phyloP scores from a whole-genome alignment of 2,329 filamentous ascomycete species.

The Xylaria arbuscula region DNA sequence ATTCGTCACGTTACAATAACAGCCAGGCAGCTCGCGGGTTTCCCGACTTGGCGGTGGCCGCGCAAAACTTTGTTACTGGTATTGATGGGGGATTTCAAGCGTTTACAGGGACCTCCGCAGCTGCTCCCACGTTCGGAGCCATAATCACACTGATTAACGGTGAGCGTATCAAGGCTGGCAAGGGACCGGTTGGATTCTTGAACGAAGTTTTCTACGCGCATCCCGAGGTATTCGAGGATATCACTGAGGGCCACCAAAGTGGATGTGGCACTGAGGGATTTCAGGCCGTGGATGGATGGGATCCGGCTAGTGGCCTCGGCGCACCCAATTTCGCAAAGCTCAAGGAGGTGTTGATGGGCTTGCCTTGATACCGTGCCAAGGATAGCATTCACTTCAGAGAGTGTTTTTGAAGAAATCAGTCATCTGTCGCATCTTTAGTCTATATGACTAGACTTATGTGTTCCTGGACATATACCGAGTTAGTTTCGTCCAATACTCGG shows the following conservation, averaged over 20 bases:
- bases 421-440: too few species aligned
- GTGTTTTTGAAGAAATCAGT: too few species aligned
- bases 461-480: too few species aligned
- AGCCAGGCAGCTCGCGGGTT: conserved; percentile 42
- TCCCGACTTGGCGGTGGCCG: conserved; percentile 46
- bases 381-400: too few species aligned
- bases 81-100: conserved; percentile 37
- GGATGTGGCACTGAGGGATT: conserved; percentile 33
- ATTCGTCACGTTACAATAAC: conserved; percentile 35
- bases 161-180: conserved; percentile 33
- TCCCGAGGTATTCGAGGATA: conserved; percentile 36
- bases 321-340: conserved; percentile 20
- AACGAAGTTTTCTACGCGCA: conserved; percentile 37
- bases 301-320: conserved; percentile 35
- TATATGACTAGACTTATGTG: too few species aligned
- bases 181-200: conserved; percentile 35
- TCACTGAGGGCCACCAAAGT: conserved; percentile 29
- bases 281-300: conserved; percentile 28
- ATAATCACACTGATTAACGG: conserved; percentile 37
- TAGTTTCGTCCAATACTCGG: too few species aligned
- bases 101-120: conserved; percentile 43
- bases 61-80: conserved; percentile 42
- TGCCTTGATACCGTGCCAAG: conserved; percentile 4
- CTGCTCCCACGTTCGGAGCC: conserved; percentile 32
- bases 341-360: conserved; percentile 16